phyloP scores from a whole-genome alignment of 192 early-diverging fungal species.

The Gaertneriomyces semiglobifer region DNA sequence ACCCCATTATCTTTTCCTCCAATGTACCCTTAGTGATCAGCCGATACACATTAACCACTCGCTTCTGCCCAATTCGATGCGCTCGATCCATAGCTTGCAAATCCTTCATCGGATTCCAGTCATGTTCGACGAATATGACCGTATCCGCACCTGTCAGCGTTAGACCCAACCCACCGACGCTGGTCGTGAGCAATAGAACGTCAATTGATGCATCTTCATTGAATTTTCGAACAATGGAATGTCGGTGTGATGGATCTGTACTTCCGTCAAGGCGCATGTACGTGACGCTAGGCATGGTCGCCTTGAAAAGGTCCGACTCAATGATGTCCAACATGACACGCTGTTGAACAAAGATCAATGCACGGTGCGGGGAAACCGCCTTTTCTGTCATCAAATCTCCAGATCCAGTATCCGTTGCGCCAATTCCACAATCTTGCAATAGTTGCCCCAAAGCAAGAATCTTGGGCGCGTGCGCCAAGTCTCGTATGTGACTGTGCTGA shows the following conservation, averaged over 20 bases:
- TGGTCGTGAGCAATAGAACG: constrained; percentile 89
- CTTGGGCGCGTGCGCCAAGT: constrained; percentile 84
- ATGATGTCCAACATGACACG: constrained; percentile 96
- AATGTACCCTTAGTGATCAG: constrained; percentile 94
- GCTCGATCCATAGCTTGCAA: constrained; percentile 99
- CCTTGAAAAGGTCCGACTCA: constrained; percentile 82
- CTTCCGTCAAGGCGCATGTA: constrained; percentile 93
- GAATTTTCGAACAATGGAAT: constrained; percentile 90
- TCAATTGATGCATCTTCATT: constrained; percentile 96
- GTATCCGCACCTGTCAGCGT: constrained; percentile 99
- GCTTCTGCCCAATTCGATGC: constrained; percentile 96
- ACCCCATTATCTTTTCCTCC: constrained; percentile 99
- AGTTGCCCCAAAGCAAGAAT: constrained; percentile 85
- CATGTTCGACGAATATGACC: constrained; percentile 98
- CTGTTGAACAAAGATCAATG: constrained; percentile 94
- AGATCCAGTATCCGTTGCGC: constrained; percentile 29
- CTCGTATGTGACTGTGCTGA: constrained; percentile 51
- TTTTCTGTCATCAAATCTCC: constrained; percentile 9
- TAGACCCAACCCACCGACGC: constrained; percentile 94
- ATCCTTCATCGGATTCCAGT: constrained; percentile 99
- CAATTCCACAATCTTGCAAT: constrained; percentile 93
- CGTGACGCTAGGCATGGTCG: constrained; percentile 80
- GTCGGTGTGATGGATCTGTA: constrained; percentile 75
- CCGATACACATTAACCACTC: constrained; percentile 96
- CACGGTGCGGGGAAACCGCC: constrained; percentile 81